Evolutionary conservation across 1,139 yeast species (phyloP), one percentile per base, ranked within the genome.

Genomic region (Saccharomyces pastorianus): DNA sequence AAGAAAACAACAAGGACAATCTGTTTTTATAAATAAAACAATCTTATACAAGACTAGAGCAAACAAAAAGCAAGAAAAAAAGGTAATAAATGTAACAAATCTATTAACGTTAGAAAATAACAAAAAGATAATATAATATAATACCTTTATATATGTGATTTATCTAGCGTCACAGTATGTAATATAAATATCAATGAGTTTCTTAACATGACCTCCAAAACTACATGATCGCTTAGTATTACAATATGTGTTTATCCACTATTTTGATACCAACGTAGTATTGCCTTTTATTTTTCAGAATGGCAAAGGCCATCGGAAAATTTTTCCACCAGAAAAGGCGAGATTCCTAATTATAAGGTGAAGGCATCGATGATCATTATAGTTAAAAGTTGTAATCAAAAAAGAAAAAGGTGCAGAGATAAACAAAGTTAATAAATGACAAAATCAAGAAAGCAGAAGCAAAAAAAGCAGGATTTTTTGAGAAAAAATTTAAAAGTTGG

Each of bases 401-500:
- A 17, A 17, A 38, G 42, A 8, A 3, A 11, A 8, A 20, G 11
- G 6, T 38, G 13, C 17, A 8, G 17, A 38, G 25, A 20, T 9
- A 38, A 38, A 6, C 23, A 4, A 38, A 38, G 13, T 4, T 38
- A 38, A 20, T 7, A 14, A 38, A 69, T 69, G 72, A 64, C 67
- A n/a, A 69, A 68, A 48, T 56, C 65, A 2, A 64, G 63, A 55
- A 68, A 68, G 55, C 70, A 69, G 56, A 69, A 68, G 48, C 63
- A 64, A 48, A 69, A 67, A 59, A 66, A 64, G 52, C 63, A 67
- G 53, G 73, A 69, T 53, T 69, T 69, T 54, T 63, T 76, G 67
- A 93, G 91, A 73, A 80, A 85, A 57, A 91, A 89, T 74, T 79
- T 93, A 51, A 85, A 80, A 66, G 98, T 93, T 46, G 99, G 99